Base-by-base conservation (phyloP, 169 alveolate genomes). In the Toxoplasma gondii region DNA sequence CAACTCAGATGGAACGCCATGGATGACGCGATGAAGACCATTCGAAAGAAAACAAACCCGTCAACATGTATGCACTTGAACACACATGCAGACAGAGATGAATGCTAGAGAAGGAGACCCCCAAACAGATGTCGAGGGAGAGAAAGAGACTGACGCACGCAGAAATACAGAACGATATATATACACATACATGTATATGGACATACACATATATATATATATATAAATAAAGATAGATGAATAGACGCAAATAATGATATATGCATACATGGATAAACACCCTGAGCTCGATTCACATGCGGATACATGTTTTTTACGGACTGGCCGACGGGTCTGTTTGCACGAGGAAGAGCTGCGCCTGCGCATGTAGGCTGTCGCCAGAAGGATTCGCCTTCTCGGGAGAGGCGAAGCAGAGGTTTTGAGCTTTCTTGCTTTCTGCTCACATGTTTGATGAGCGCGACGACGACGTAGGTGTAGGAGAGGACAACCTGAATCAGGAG, bases 401-500 rank as follows among this genome's bases (percentile, higher is more conserved):
- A 49, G 58, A 49, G 12, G 12, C 58, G 58, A 49, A 12, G 12
- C 4, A 49, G 58, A 49, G 58, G 58, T n/a, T n/a, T n/a, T 12
- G 58, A 4, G 12, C 58, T 12, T 4, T 49, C 58, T 7, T 49
- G 22, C 58, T 12, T 49, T 49, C n/a, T 49, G 39, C 94, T 83
- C 64, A 92, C 94, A 45, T 92, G 81, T 39, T 44, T 41, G 78
- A 92, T 86, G 24, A 43, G 44, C 31, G 92, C 80, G 78, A 91
- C 86, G 74, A 92, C 87, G 88, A 92, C 86, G 70, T 83, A 92
- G 34, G 92, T 82, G 81, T 83, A 92, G 43, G 94, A 92, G 36
- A 53, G 74, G 43, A 92, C 78, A 39, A 87, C 54, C 43, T 81
- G 84, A 27, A 92, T 91, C 49, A 81, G n/a, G 9, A 92, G 94